phyloP scores from a whole-genome alignment of 208 protist genomes.

The Angomonas deanei region DNA sequence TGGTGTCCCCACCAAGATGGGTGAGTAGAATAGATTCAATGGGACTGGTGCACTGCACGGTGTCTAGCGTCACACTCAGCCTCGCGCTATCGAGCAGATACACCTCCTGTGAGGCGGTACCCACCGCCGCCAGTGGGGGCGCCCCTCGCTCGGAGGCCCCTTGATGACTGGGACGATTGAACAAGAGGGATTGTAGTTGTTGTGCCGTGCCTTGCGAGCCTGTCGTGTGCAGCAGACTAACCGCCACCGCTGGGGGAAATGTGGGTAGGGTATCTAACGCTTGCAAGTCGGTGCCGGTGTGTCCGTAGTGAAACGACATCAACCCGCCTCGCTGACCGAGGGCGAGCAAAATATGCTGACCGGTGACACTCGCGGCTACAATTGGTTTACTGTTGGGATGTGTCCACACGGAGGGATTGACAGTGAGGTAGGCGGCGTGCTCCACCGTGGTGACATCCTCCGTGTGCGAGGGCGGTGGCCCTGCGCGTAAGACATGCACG shows the following conservation, averaged over 20 bases:
- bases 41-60: slow-evolving; percentile 28
- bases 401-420: slow-evolving; percentile 47
- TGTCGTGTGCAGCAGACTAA: slow-evolving; percentile 52
- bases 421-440: background rate
- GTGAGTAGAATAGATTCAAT: slow-evolving; percentile 79
- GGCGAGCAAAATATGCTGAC: slow-evolving; percentile 39
- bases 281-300: slow-evolving; percentile 46
- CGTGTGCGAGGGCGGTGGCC: background rate
- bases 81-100: slow-evolving; percentile 54
- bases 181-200: slow-evolving; percentile 28
- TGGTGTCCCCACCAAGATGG: slow-evolving; percentile 31
- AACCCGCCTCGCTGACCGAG: slow-evolving; percentile 67
- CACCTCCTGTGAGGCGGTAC: slow-evolving; percentile 57
- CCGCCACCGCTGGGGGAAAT: slow-evolving; percentile 49
- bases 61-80: slow-evolving; percentile 66
- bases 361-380: slow-evolving; percentile 54
- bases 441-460: slow-evolving; percentile 1
- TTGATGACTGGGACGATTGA: slow-evolving; percentile 14
- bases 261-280: slow-evolving; percentile 56
- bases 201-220: slow-evolving; percentile 16
- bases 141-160: slow-evolving; percentile 3
- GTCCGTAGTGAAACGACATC: slow-evolving; percentile 65
- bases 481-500: background rate
- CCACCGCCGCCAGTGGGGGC: slow-evolving; percentile 54
- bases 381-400: slow-evolving; percentile 74